Base-by-base conservation (phyloP, 1,284 basidiomycete species). In the Baeospora myosura region DNA sequence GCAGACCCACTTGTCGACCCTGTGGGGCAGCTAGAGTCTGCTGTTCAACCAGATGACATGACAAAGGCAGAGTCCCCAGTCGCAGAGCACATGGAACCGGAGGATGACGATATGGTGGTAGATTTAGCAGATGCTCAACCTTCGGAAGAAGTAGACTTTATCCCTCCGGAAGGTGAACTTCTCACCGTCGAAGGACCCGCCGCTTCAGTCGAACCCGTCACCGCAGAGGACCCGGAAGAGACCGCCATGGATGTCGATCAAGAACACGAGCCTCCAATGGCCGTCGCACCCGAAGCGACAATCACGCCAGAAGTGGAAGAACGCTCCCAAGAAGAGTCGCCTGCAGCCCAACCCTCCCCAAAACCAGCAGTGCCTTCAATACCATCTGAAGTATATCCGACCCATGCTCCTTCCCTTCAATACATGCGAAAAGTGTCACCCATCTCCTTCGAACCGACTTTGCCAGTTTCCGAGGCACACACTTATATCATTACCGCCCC, bases 401-500 rank as follows among this genome's bases (percentile, higher is more conserved):
- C n/a, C n/a, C 23, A 21, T 22, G 36, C 23, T n/a, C 10, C 36
- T 12, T 4, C 17, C n/a, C 36, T 34, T 34, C 21, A n/a, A 11
- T 12, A 2, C 18, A 34, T 16, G n/a, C n/a, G n/a, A n/a, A n/a
- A n/a, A n/a, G n/a, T n/a, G n/a, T n/a, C n/a, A n/a, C n/a, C n/a
- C n/a, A n/a, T n/a, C n/a, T 34, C 33, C 33, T 30, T 35, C n/a
- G 12, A 12, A 33, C 7, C 32, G 12, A 17, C 12, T 33, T 17
- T 18, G 12, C 16, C 12, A 33, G 32, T 14, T 18, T 7, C 32
- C 32, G 11, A 8, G 26, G 17, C n/a, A 26, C 12, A 8, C 12
- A 14, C 43, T 46, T 12, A 36, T 47, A 47, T 43, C 26, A 47
- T 50, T 17, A 31, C 43, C 14, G 28, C 39, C 5, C 48, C 48